Conservation (phyloP, 2,329 filamentous ascomycete species). For the Hypomyces rosellus region DNA sequence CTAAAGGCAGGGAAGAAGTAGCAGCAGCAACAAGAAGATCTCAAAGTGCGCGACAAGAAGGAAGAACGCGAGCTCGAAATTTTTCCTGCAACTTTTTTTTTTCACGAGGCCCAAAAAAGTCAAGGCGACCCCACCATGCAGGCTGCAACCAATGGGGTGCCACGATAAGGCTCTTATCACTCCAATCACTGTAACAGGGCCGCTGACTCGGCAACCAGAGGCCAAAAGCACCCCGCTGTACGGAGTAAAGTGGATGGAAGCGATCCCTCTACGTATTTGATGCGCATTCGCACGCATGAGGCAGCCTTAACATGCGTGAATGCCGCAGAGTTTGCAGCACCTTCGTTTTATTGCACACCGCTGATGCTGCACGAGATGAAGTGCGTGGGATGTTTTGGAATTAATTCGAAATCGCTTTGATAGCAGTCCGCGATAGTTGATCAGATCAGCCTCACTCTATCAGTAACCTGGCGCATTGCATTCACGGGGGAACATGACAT, state of each 20-base stretch:
- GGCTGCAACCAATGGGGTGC: constrained; percentile 19
- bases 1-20: neutral
- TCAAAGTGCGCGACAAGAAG: constrained; percentile 1
- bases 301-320: too few relatives aligned
- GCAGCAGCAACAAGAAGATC: neutral
- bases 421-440: too few relatives aligned
- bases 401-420: too few relatives aligned
- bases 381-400: too few relatives aligned
- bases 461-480: too few relatives aligned
- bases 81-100: constrained; percentile 6
- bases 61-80: constrained; percentile 4
- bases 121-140: constrained; percentile 4
- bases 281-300: too few relatives aligned
- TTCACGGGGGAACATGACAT: too few relatives aligned
- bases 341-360: too few relatives aligned
- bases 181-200: constrained; percentile 21
- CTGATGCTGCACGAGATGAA: too few relatives aligned
- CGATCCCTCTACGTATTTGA: neutral
- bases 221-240: constrained; percentile 14
- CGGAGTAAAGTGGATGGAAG: constrained; percentile 22
- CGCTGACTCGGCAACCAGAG: constrained; percentile 29
- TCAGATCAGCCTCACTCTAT: too few relatives aligned
- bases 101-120: constrained; percentile 2
- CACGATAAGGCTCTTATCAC: constrained; percentile 21
- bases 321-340: too few relatives aligned